Evolutionary conservation across 202 grass and related monocot species (phyloP).

Genomic region (Alloteropsis angusta): DNA sequence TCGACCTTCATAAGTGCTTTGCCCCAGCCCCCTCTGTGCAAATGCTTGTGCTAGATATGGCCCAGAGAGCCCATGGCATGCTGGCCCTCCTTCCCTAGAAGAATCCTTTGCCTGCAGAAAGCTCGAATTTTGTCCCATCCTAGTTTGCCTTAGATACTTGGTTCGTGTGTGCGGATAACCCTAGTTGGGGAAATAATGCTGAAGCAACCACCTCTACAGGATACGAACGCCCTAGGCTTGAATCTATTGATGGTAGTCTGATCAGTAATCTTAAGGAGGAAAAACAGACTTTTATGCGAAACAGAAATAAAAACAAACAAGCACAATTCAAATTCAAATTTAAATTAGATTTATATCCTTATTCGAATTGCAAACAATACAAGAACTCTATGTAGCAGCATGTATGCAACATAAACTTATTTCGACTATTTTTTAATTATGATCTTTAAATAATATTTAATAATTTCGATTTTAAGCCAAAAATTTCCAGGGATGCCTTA

Average conservation of each 20-base stretch:
- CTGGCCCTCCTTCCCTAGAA: background rate
- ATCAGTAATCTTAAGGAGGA: background rate
- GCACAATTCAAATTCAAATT: too few species aligned
- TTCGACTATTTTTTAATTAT: too few species aligned
- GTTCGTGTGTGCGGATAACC: rapidly evolving
- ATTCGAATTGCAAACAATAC: too few species aligned
- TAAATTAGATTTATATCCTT: too few species aligned
- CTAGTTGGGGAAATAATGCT: background rate
- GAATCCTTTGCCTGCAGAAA: background rate
- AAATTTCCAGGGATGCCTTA: too few species aligned
- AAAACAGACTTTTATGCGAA: too few species aligned
- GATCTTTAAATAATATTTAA: too few species aligned
- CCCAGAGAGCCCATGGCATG: rapidly evolving
- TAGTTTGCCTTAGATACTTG: background rate
- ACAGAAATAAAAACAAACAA: too few species aligned
- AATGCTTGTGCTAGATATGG: background rate
- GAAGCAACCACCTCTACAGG: background rate
- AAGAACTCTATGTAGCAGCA: too few species aligned
- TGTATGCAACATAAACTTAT: too few species aligned
- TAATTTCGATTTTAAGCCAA: too few species aligned
- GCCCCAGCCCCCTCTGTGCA: background rate
- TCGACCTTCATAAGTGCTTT: background rate
- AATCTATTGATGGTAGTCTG: background rate
- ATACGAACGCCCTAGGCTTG: background rate
- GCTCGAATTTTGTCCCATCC: background rate